Evolutionary conservation across 768 basidiomycete species (phyloP), one percentile per base, ranked within the genome.

Genomic region (Suillus cothurnatus): DNA sequence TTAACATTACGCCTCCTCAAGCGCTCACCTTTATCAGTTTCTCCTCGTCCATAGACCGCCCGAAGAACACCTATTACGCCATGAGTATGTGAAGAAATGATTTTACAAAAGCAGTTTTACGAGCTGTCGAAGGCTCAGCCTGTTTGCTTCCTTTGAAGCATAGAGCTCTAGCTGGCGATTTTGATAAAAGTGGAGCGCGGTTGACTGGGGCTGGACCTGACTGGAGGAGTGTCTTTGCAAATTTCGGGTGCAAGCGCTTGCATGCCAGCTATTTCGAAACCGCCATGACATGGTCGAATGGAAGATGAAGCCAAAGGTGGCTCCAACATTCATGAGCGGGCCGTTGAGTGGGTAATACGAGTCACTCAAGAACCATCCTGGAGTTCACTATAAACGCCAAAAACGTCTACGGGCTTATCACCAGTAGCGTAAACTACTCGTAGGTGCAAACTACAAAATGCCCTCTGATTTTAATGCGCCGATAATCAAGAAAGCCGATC

Each of bases 81-180:
- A n/a, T 47, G 9, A 59, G 58, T 45, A 62, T 38, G 55, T 41
- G 32, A 9, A 64, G 67, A 58, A 70, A 56, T 50, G n/a, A 61
- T 6, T 0, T 21, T 53, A 1, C 56, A 64, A 63, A 60, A 63
- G 62, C 23, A 64, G 17, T 70, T 80, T 64, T 79, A 94, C 93
- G 70, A 95, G 84, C 72, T 95, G 93, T 67, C 93, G 82, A 43
- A 95, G 80, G 12, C 91, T 91, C 69, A 95, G 78, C 64, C 88
- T 80, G 65, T 90, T 86, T 0, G 91, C 87, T 67, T 88, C 83
- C 71, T 85, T 90, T 32, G 88, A 81, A 4, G 94, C 93, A 83
- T 91, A 93, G 2, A 89, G 77, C 70, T 95, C 93, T 59, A 95
- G 78, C 63, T 93, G 92, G 70, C 85, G 85, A 69, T 94, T 95